phyloP scores from a whole-genome alignment of 1,139 yeast genomes.

The Lodderomyces pseudojiufengensis region DNA sequence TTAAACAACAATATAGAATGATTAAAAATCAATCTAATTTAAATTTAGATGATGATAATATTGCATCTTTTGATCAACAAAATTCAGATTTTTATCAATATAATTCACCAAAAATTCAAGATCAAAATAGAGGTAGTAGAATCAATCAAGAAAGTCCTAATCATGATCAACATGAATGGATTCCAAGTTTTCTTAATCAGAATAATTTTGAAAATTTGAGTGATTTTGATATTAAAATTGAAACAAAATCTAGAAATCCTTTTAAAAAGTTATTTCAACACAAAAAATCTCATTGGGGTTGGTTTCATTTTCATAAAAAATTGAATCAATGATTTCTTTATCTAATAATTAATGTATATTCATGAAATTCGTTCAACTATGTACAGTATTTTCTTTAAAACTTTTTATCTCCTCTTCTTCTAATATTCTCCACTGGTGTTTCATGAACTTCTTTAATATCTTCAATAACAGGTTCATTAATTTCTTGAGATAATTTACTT shows the following conservation, averaged over 20 bases:
- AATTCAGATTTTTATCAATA: conserved; percentile 1
- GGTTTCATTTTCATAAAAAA: not conserved
- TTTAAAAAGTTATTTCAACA: conserved; percentile 1
- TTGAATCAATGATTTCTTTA: too few relatives aligned
- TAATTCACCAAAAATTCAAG: not conserved
- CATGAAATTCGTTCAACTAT: conserved; percentile 1
- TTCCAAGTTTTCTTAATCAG: conserved; percentile 1
- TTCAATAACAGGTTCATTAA: conserved; percentile 27
- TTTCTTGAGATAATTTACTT: conserved; percentile 32
- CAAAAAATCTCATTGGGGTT: not conserved
- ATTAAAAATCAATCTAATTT: too few relatives aligned
- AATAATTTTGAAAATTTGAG: not conserved
- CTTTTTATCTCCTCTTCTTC: conserved; percentile 26
- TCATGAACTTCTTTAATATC: conserved; percentile 28
- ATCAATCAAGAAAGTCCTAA: not conserved
- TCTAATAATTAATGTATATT: too few relatives aligned
- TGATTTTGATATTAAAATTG: not conserved
- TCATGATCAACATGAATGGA: not conserved
- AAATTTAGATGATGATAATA: too few relatives aligned
- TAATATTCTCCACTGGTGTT: conserved; percentile 31
- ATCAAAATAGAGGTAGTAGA: not conserved
- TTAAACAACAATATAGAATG: too few relatives aligned
- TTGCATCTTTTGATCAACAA: not conserved
- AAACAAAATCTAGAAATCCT: conserved; percentile 1
- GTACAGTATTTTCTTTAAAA: conserved; percentile 2